Conservation (phyloP, 169 alveolate species). For the Fabrea salina region DNA sequence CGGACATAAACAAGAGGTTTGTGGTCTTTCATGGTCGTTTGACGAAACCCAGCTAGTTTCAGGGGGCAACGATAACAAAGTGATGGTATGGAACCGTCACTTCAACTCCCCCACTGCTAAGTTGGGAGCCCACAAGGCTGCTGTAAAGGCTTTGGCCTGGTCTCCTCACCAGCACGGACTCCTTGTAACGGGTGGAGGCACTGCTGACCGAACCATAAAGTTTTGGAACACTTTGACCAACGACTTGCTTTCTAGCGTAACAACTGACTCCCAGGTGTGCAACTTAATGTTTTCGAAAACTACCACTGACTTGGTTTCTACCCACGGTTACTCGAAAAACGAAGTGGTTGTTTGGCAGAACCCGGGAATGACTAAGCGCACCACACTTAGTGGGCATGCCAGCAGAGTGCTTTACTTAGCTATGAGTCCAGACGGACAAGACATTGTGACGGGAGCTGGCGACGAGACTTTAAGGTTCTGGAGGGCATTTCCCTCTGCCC, state of each 20-base stretch:
- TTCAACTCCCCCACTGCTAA: conserved; percentile 60
- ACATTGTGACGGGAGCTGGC: conserved; percentile 92
- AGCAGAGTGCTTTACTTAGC: conserved; percentile 92
- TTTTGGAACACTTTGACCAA: conserved; percentile 91
- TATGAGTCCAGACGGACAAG: conserved; percentile 93
- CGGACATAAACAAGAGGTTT: conserved; percentile 89
- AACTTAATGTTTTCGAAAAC: conserved; percentile 91
- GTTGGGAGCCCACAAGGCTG: conserved; percentile 84
- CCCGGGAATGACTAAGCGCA: conserved; percentile 86
- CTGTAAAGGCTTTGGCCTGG: conserved; percentile 96
- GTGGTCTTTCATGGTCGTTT: background rate
- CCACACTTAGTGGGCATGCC: conserved; percentile 87
- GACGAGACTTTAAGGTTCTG: conserved; percentile 94
- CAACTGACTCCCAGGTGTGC: conserved; percentile 92
- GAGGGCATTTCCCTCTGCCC: conserved; percentile 93
- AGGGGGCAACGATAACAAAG: conserved; percentile 95
- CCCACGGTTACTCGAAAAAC: conserved; percentile 94
- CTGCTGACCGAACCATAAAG: conserved; percentile 93
- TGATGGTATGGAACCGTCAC: conserved; percentile 87
- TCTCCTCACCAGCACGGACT: conserved; percentile 92
- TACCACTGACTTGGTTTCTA: conserved; percentile 90
- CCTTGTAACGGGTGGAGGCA: conserved; percentile 96
- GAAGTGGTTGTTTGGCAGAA: conserved; percentile 92
- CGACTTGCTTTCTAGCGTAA: conserved; percentile 74
- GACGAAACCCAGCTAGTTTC: conserved; percentile 85